phyloP scores from a whole-genome alignment of 306 rosid genomes.

The Fragaria vesca region DNA sequence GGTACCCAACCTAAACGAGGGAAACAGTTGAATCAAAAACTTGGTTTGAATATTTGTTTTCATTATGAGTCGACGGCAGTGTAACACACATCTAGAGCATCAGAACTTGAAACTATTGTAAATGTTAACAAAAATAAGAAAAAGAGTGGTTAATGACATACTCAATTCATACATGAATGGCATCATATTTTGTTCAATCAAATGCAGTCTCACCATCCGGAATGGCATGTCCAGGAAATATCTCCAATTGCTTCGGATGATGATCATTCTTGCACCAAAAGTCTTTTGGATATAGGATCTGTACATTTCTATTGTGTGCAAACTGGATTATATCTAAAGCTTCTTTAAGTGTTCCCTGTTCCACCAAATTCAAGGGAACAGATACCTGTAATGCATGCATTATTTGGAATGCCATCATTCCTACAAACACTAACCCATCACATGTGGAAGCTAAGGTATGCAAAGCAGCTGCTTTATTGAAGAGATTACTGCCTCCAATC shows the following conservation, averaged over 20 bases:
- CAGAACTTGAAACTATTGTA: neutral
- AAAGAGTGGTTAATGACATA: neutral
- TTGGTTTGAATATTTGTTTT: neutral
- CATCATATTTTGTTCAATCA: neutral
- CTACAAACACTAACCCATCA: conserved; percentile 73
- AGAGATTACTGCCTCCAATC: conserved; percentile 81
- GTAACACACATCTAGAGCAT: neutral
- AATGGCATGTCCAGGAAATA: conserved; percentile 58
- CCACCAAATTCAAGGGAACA: conserved; percentile 55
- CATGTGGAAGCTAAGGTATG: conserved; percentile 69
- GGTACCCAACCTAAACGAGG: conserved; percentile 72
- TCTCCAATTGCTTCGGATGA: conserved; percentile 45
- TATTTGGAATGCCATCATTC: conserved; percentile 88
- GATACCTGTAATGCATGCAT: conserved; percentile 70
- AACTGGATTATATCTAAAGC: conserved; percentile 55
- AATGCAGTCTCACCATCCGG: conserved; percentile 57
- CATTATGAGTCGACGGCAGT: conserved; percentile 6
- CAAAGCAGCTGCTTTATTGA: conserved; percentile 67
- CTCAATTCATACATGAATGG: conserved; percentile 2
- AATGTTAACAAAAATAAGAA: neutral
- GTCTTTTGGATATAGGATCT: conserved; percentile 70
- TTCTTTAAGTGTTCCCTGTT: conserved; percentile 42
- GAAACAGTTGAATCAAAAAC: conserved; percentile 10
- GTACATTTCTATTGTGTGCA: conserved; percentile 46
- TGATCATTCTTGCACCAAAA: conserved; percentile 66